Conservation (phyloP, 2,329 filamentous ascomycete species). For the Hypoxylon sp. region DNA sequence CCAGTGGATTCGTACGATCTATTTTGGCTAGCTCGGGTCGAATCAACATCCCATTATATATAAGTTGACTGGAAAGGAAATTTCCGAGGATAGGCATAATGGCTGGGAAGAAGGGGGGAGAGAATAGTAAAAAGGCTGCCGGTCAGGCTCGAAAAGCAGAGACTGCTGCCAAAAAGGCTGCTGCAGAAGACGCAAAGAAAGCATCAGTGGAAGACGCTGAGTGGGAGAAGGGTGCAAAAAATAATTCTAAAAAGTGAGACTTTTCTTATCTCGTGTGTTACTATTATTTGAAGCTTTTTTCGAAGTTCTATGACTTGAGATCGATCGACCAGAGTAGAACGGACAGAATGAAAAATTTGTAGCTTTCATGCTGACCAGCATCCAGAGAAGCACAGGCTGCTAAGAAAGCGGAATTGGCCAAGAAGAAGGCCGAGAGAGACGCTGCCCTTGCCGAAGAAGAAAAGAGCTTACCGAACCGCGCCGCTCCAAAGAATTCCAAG, state of each 20-base stretch:
- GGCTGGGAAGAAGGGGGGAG: conserved; percentile 80
- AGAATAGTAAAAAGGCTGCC: conserved; percentile 89
- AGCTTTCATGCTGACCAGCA: no score
- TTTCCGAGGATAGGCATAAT: no score
- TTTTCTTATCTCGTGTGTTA: no score
- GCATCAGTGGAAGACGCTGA: conserved; percentile 78
- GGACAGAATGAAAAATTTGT: background rate
- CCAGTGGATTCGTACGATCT: no score
- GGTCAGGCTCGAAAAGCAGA: conserved; percentile 96
- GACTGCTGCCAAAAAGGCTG: conserved; percentile 83
- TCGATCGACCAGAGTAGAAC: conserved; percentile 1
- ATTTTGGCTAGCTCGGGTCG: no score
- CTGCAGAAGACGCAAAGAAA: conserved; percentile 75
- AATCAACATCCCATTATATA: no score
- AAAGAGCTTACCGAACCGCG: conserved; percentile 69
- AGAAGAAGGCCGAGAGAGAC: conserved; percentile 93
- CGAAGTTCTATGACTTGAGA: no score
- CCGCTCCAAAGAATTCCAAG: conserved; percentile 77
- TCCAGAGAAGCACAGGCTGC: conserved; percentile 84
- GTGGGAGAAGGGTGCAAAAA: conserved; percentile 91
- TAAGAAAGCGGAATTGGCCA: conserved; percentile 84
- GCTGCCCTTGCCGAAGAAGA: conserved; percentile 89
- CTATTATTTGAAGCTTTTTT: no score
- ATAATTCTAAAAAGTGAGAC: conserved; percentile 90
- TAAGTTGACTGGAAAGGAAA: no score